Percentiles rank a stretch among this genome's conserved stretches.
phyloP scores from a whole-genome alignment of 2,329 filamentous ascomycete genomes.

The Colletotrichum melonis region DNA sequence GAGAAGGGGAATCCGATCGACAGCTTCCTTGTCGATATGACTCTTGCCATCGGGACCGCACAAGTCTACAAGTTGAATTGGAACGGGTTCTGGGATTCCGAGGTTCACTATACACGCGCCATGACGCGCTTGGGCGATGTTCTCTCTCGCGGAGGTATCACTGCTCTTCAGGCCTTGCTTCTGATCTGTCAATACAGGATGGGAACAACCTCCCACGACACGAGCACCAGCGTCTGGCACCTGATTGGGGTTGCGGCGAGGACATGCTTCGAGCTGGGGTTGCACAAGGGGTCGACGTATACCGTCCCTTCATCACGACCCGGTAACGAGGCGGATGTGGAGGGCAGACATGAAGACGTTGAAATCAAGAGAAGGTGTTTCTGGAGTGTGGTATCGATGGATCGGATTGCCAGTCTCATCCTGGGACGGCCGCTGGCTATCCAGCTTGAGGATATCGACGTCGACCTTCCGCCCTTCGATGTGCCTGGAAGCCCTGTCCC shows the following conservation, averaged over 20 bases:
- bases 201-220: constrained; percentile 51
- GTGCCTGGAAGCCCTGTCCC: constrained; percentile 9
- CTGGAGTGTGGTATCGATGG: constrained; percentile 54
- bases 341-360: constrained; percentile 38
- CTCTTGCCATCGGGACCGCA: constrained; percentile 54
- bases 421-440: constrained; percentile 54
- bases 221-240: constrained; percentile 55
- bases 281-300: constrained; percentile 53
- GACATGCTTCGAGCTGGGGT: constrained; percentile 53
- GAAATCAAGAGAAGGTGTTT: constrained; percentile 53
- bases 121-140: constrained; percentile 50
- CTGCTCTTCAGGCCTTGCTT: constrained; percentile 53
- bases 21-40: constrained; percentile 55
- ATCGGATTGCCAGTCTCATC: constrained; percentile 49
- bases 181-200: constrained; percentile 56
- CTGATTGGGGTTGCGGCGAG: constrained; percentile 54
- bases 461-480: constrained; percentile 46
- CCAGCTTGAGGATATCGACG: constrained; percentile 53
- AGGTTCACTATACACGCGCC: constrained; percentile 53
- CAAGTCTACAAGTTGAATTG: constrained; percentile 57
- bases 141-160: constrained; percentile 47
- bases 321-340: background rate
- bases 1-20: constrained; percentile 42
- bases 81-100: constrained; percentile 54
- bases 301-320: constrained; percentile 13